phyloP scores from a whole-genome alignment of 2,329 filamentous ascomycete genomes.

The Thelonectria olida region DNA sequence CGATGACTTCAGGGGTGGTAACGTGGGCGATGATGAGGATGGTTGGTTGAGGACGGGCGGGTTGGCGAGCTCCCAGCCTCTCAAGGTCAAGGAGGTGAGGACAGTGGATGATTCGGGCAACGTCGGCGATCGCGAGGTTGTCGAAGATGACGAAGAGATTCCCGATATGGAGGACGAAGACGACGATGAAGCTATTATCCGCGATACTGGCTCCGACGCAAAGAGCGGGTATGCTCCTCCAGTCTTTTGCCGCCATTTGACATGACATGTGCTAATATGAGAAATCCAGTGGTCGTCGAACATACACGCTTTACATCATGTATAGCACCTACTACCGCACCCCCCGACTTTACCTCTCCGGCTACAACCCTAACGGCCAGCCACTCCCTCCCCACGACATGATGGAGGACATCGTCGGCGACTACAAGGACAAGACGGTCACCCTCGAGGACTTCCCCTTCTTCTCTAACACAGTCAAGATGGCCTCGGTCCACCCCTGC shows the following conservation, averaged over 20 bases:
- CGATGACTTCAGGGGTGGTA: slow-evolving; percentile 65
- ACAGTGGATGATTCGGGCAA: slow-evolving; percentile 92
- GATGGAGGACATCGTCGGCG: slow-evolving; percentile 97
- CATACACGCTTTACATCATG: slow-evolving; percentile 98
- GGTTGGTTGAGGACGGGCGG: slow-evolving; percentile 93
- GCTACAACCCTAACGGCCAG: slow-evolving; percentile 82
- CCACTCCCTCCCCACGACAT: slow-evolving; percentile 84
- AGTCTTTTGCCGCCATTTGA: background rate
- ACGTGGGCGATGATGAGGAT: slow-evolving; percentile 73
- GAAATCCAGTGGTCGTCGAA: slow-evolving; percentile 76
- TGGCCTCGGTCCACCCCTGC: slow-evolving; percentile 96
- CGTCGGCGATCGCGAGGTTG: slow-evolving; percentile 76
- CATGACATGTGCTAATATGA: background rate
- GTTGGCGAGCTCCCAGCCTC: slow-evolving; percentile 76
- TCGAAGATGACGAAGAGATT: slow-evolving; percentile 84
- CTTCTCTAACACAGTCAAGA: slow-evolving; percentile 90
- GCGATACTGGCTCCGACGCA: slow-evolving; percentile 67
- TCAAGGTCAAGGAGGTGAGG: slow-evolving; percentile 81
- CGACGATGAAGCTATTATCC: slow-evolving; percentile 95
- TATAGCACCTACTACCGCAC: slow-evolving; percentile 98
- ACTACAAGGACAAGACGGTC: slow-evolving; percentile 98
- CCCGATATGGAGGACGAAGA: slow-evolving; percentile 99
- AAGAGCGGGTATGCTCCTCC: slow-evolving; percentile 53
- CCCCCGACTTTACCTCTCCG: slow-evolving; percentile 92
- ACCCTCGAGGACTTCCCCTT: slow-evolving; percentile 98